Base-by-base conservation (phyloP, 2,329 filamentous ascomycete genomes). In the Microsporum canis region DNA sequence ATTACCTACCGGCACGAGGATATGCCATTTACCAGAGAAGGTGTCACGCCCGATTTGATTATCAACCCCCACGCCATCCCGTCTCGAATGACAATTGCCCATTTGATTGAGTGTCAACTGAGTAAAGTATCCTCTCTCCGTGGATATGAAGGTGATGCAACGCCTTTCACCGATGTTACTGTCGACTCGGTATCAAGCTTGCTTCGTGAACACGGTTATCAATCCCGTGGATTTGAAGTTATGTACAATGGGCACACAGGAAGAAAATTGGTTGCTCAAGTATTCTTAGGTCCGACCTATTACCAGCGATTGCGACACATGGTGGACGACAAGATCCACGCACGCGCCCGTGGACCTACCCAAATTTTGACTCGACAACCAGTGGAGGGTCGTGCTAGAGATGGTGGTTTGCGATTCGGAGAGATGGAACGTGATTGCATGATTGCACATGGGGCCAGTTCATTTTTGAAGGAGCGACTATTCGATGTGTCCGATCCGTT, bases 401-500 rank as follows among this genome's bases (percentile, higher is more conserved):
- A 99, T 73, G 94, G 94, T 82, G 94, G 94, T 80, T 83, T 99
- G 51, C 92, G 95, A 73, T 99, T 99, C 84, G 94, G 94, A 86
- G 94, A 99, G 81, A 99, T 99, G 94, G 95, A 99, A 78, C 92
- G 95, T 79, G 95, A 99, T 84, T 99, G 94, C 75, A 99, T 99
- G 94, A 99, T 99, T 79, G 91, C 95, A n/a, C 95, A 99, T 74
- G 94, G 94, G 72, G 94, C 95, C 2, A 92, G 90, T 60, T 88
- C 91, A 1, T 99, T 99, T 83, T 78, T 99, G 71, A 99, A 99
- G 79, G 94, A 99, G 80, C 85, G 94, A 70, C 78, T 99, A 62
- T 96, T 99, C 70, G 92, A 97, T 73, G 94, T 99, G 58, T 96
- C 90, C 59, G 94, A 99, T 78, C 92, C 94, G 41, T 99, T 97